phyloP scores from a whole-genome alignment of 345 rosid species.

The Lepidium aucheri region DNA sequence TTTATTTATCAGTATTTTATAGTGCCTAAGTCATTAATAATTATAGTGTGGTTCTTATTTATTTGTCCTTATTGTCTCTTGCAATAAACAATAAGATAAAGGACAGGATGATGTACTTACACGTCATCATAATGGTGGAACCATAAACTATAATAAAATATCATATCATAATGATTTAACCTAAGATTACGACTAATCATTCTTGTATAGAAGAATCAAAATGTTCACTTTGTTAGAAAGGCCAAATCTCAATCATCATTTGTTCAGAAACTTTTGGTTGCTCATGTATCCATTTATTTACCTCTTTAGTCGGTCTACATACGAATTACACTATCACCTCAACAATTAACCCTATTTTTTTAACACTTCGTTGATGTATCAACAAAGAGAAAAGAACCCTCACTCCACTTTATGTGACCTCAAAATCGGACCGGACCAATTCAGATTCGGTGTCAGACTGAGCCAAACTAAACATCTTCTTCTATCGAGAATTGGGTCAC shows the following conservation, averaged over 20 bases:
- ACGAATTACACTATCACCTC: background rate
- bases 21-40: background rate
- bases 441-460: background rate
- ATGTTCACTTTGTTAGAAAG: conserved; percentile 3
- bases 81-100: background rate
- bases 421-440: background rate
- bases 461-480: conserved; percentile 12
- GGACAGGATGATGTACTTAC: conserved; percentile 14
- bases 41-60: conserved; percentile 13
- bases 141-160: conserved; percentile 4
- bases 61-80: conserved; percentile 5
- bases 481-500: background rate
- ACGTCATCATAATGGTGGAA: conserved; percentile 18
- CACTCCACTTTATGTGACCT: background rate
- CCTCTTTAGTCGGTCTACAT: background rate
- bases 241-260: conserved; percentile 10
- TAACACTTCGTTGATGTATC: background rate
- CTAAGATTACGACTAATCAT: conserved; percentile 22
- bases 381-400: background rate
- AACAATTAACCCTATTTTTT: background rate
- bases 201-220: conserved; percentile 17
- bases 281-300: background rate
- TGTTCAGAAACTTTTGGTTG: background rate
- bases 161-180: conserved; percentile 23
- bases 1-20: background rate